These are phyloP conservation scores for Phialophora chinensis DNA, from an alignment of 2,329 filamentous ascomycete genomes.

Conservation along the genomic window DNA sequence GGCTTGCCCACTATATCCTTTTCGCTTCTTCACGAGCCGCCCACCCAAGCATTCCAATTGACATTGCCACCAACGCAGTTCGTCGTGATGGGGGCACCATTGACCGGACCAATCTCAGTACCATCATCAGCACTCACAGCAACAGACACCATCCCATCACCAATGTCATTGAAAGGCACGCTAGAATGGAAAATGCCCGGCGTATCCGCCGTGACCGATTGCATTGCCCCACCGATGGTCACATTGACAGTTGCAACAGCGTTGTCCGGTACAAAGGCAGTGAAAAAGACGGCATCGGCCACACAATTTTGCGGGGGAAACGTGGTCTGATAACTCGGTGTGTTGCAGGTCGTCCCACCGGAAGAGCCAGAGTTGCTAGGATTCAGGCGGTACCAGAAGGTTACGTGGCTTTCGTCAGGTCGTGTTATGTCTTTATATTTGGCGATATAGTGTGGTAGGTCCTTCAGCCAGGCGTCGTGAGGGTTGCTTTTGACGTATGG, in stretches of 20 bases:
- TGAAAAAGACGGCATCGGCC: conserved; percentile 13
- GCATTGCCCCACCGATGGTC: conserved; percentile 12
- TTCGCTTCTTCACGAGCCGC: conserved; percentile 6
- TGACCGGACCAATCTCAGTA: conserved; percentile 12
- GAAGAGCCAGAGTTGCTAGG: conserved; percentile 3
- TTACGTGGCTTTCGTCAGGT: conserved; percentile 13
- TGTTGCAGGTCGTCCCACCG: conserved; percentile 17
- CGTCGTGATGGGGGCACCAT: conserved; percentile 12
- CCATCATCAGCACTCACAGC: conserved; percentile 9
- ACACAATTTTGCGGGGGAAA: conserved; percentile 9
- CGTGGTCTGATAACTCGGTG: conserved; percentile 5
- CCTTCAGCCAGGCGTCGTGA: conserved; percentile 19
- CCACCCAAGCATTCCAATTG: conserved; percentile 21
- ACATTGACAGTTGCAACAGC: conserved; percentile 15
- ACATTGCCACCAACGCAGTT: conserved; percentile 9
- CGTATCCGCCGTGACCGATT: conserved; percentile 1
- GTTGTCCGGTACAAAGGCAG: conserved; percentile 13
- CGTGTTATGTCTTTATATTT: conserved; percentile 11
- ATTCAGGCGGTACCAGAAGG: conserved; percentile 22
- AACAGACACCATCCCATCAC: conserved; percentile 11
- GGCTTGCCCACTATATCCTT: background rate
- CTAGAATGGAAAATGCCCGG: conserved; percentile 20
- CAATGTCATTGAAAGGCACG: conserved; percentile 11
- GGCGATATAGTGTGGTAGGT: conserved; percentile 19
- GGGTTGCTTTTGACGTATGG: conserved; percentile 10